phyloP scores from a whole-genome alignment of 2,329 filamentous ascomycete genomes.

The Paracoccidioides lutzii region DNA sequence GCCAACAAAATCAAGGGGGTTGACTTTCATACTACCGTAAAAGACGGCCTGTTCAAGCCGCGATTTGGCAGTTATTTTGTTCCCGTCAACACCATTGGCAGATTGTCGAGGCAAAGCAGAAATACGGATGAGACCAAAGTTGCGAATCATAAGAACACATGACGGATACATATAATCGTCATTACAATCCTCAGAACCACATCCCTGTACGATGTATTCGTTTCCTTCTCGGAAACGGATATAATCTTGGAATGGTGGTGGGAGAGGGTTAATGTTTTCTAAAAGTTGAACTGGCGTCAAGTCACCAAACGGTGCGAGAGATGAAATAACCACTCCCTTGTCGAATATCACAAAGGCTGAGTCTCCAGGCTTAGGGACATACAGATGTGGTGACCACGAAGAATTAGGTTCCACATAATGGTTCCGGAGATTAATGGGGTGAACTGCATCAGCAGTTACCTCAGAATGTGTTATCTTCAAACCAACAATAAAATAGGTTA shows the following conservation, averaged over 20 bases:
- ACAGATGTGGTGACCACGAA: conserved; percentile 49
- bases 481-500: conserved; percentile 66
- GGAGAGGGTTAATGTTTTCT: conserved; percentile 49
- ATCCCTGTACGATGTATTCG: conserved; percentile 38
- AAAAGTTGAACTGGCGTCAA: conserved; percentile 66
- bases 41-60: conserved; percentile 93
- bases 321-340: conserved; percentile 63
- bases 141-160: conserved; percentile 43
- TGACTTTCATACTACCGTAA: conserved; percentile 69
- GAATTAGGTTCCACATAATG: conserved; percentile 33
- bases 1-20: conserved; percentile 73
- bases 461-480: conserved; percentile 45
- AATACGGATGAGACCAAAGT: conserved; percentile 46
- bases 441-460: conserved; percentile 50
- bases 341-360: conserved; percentile 75
- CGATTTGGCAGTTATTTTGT: conserved; percentile 61
- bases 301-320: conserved; percentile 53
- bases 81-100: conserved; percentile 37
- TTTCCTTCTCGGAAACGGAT: conserved; percentile 56
- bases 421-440: conserved; percentile 54
- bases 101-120: conserved; percentile 26
- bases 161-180: conserved; percentile 27
- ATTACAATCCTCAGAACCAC: conserved; percentile 34
- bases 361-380: conserved; percentile 64
- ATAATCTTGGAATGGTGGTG: conserved; percentile 66